A percentile compares a stretch with the other conserved stretches of the same genome.
phyloP scores from a whole-genome alignment of 192 early-diverging fungal species.

The Coemansia sp. region DNA sequence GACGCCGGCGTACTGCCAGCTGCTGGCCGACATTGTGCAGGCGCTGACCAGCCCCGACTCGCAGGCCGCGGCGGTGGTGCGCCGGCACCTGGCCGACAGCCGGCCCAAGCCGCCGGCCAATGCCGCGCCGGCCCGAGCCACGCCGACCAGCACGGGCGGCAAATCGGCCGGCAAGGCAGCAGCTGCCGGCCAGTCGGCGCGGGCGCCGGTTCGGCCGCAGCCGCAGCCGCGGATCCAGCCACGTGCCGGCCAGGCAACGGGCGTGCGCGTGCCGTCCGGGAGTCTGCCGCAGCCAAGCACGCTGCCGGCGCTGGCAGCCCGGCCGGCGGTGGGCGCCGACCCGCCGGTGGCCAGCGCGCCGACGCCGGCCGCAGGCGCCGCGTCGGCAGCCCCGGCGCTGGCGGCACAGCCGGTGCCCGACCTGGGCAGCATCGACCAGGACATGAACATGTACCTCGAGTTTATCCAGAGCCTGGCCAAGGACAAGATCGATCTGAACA shows the following conservation, averaged over 20 bases:
- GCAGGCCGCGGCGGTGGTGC: slow-evolving; percentile 33
- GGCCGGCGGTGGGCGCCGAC: neutral
- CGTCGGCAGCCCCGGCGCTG: neutral
- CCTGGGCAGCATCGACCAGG: slow-evolving; percentile 23
- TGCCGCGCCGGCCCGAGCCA: neutral
- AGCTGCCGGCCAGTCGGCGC: neutral
- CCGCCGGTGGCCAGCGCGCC: neutral
- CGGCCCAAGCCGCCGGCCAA: neutral
- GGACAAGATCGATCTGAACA: slow-evolving; percentile 17
- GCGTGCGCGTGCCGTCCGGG: neutral
- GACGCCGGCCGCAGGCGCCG: neutral
- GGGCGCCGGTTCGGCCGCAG: neutral
- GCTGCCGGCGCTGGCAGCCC: neutral
- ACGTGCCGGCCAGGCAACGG: neutral
- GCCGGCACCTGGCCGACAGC: neutral
- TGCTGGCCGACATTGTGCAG: slow-evolving; percentile 46
- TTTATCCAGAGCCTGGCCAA: slow-evolving; percentile 39
- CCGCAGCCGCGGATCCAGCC: neutral
- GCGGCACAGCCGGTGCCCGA: slow-evolving; percentile 3
- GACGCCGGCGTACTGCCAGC: slow-evolving; percentile 39
- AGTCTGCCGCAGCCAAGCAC: neutral
- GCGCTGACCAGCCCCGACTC: slow-evolving; percentile 37
- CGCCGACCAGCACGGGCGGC: too few relatives aligned
- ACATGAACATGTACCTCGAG: slow-evolving; percentile 36
- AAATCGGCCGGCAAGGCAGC: neutral